Evolutionary conservation across 2,329 filamentous ascomycete genomes (phyloP), one percentile per base, ranked within the genome.

Genomic region (Fusarium pilosicola): DNA sequence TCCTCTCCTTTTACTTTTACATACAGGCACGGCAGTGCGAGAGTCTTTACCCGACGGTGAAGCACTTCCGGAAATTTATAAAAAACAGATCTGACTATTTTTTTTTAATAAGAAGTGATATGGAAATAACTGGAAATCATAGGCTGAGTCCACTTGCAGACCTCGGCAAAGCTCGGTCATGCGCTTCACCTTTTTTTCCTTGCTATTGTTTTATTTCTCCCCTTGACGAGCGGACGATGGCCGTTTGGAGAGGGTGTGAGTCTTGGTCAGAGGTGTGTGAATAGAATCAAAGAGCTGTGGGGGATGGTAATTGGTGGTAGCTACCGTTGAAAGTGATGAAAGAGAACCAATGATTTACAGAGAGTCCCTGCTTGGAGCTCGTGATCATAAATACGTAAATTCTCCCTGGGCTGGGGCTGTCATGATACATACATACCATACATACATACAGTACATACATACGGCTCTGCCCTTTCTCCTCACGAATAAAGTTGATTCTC

Each of bases 91-190:
- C 22, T 17, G 32, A 45, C 11, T n/a, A 15, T 26, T 17, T 22
- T 17, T 22, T 18, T 8, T 22, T 17, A 30, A 44, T 45, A 24
- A 26, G 32, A 44, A 10, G 17, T 30, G 18, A n/a, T 36, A 52
- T 24, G 10, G 36, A 18, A 62, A 57, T 46, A 49, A 64, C 38
- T 66, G 36, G 28, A 44, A 67, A 58, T 52, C 39, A 22, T 6
- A 46, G 58, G n/a, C 24, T 70, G 60, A 70, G 14, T 51, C 54
- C 54, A 60, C 45, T 10, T 26, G 17, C 57, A 74, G 46, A 74
- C 71, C 71, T 74, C 71, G 71, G 71, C 67, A 74, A 74, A 72
- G 26, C 41, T 74, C 71, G 71, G 71, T 34, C 71, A 68, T 68
- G 69, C 70, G 62, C 60, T 67, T 71, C 38, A n/a, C 65, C 42